Percentiles rank a stretch among this genome's conserved stretches.
Evolutionary conservation across 2,329 filamentous ascomycete species (phyloP).

Genomic region (Sclerotinia borealis): DNA sequence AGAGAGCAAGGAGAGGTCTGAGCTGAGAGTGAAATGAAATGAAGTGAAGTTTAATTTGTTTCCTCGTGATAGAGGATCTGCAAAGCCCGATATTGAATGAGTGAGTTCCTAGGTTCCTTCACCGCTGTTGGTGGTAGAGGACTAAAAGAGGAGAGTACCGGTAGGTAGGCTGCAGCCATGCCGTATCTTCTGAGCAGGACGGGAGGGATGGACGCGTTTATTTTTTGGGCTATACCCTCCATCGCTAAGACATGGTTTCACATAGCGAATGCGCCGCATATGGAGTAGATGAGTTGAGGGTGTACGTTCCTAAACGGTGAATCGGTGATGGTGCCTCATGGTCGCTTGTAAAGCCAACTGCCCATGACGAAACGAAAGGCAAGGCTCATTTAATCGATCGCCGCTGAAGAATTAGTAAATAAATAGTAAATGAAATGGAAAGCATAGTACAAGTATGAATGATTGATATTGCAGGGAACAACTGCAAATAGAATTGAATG

Average conservation of each 20-base stretch:
- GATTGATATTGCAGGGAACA: neutral
- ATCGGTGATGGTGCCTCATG: constrained; percentile 8
- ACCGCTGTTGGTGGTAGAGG: constrained; percentile 5
- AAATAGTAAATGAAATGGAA: neutral
- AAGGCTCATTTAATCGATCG: constrained; percentile 2
- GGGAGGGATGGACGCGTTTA: neutral
- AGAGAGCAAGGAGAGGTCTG: neutral
- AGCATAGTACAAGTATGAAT: neutral
- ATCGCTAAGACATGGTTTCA: neutral
- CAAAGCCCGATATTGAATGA: neutral
- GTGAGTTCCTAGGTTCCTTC: neutral
- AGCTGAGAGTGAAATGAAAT: neutral
- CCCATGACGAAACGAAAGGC: constrained; percentile 1
- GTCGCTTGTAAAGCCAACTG: neutral
- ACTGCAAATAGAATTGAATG: neutral
- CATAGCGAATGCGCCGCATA: neutral
- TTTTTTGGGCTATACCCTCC: neutral
- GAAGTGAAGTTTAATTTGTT: constrained; percentile 2
- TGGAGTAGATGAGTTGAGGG: neutral
- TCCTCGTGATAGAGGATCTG: neutral
- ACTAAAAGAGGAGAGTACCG: too few relatives aligned
- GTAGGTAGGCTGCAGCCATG: constrained; percentile 1
- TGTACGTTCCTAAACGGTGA: neutral
- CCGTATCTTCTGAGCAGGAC: neutral
- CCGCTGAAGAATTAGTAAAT: neutral